phyloP scores from a whole-genome alignment of 768 basidiomycete genomes.

The Podaxis sp. region DNA sequence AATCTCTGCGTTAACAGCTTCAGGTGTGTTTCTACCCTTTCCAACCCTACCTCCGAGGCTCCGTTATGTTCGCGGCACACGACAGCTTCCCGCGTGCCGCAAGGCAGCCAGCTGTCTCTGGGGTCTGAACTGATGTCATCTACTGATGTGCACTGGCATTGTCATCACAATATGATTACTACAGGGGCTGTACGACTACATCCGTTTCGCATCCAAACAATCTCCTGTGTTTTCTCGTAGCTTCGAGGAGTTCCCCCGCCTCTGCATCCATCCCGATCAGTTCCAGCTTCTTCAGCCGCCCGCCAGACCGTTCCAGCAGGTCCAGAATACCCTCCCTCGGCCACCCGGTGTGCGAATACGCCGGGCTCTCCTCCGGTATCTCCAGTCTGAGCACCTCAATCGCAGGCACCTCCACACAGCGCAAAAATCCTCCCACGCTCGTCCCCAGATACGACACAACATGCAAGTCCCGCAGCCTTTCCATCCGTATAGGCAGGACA shows the following conservation, averaged over 20 bases:
- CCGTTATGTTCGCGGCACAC: neutral
- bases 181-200: conserved; percentile 5
- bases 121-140: conserved; percentile 9
- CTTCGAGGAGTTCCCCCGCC: neutral
- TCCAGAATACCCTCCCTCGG: conserved; percentile 20
- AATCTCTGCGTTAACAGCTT: neutral
- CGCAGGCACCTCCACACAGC: conserved; percentile 23
- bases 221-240: neutral
- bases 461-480: conserved; percentile 19
- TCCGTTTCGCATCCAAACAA: neutral
- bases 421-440: conserved; percentile 21
- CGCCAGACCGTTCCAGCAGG: conserved; percentile 23
- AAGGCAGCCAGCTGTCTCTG: neutral
- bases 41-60: neutral
- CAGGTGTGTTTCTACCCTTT: neutral
- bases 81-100: neutral
- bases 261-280: conserved; percentile 18
- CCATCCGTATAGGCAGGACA: conserved; percentile 16
- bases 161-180: neutral
- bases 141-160: neutral
- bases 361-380: conserved; percentile 24
- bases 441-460: conserved; percentile 23
- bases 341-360: conserved; percentile 21
- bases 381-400: conserved; percentile 21
- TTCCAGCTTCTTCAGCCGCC: conserved; percentile 15